Conservation (phyloP, 2,329 filamentous ascomycete genomes). For the Neocatenulostroma microsporum region DNA sequence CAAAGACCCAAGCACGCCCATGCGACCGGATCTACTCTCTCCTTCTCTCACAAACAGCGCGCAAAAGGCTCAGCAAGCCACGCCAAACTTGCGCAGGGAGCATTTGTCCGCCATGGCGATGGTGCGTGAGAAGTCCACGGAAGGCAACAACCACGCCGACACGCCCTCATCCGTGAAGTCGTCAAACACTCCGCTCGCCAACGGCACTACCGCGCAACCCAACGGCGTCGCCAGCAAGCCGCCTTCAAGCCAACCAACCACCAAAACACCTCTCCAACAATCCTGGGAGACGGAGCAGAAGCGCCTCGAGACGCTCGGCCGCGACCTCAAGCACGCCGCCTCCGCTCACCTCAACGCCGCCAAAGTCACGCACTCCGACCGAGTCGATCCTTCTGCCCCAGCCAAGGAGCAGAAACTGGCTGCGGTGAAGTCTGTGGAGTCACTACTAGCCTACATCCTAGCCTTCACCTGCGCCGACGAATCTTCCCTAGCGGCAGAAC, state of each 20-base stretch:
- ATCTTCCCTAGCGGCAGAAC: constrained; percentile 17
- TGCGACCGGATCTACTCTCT: constrained; percentile 15
- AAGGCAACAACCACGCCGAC: constrained; percentile 15
- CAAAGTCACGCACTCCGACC: constrained; percentile 3
- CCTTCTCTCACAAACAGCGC: constrained; percentile 12
- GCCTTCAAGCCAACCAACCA: constrained; percentile 17
- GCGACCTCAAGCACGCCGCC: constrained; percentile 40
- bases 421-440: constrained; percentile 40
- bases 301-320: constrained; percentile 36
- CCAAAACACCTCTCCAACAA: constrained; percentile 26
- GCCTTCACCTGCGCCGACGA: constrained; percentile 28
- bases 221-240: constrained; percentile 10
- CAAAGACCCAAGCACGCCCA: constrained; percentile 21
- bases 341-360: constrained; percentile 28
- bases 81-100: constrained; percentile 22
- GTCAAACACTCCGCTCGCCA: constrained; percentile 16
- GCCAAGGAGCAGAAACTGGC: constrained; percentile 19
- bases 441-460: constrained; percentile 34
- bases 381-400: constrained; percentile 7
- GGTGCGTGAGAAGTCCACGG: constrained; percentile 19
- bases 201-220: constrained; percentile 8
- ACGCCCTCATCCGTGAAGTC: constrained; percentile 19
- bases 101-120: constrained; percentile 18
- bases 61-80: constrained; percentile 20
- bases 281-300: constrained; percentile 33